Conservation (phyloP, 2,329 filamentous ascomycete genomes). For the Fusarium nematophilum region DNA sequence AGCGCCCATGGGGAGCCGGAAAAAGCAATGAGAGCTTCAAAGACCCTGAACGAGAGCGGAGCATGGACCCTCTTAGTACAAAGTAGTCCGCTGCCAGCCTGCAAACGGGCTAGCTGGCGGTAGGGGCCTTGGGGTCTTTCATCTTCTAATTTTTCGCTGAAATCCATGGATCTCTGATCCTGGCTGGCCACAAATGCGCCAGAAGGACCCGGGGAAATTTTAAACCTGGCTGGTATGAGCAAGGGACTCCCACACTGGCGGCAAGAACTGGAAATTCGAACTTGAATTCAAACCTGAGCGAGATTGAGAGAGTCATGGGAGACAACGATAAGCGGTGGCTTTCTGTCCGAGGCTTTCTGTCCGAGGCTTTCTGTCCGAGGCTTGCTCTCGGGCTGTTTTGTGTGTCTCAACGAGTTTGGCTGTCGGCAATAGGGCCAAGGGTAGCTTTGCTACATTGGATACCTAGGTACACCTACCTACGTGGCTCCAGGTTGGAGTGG, state of each 20-base stretch:
- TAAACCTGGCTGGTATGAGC: constrained; percentile 18
- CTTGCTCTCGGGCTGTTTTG: not conserved
- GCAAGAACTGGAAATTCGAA: not conserved
- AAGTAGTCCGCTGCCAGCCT: constrained; percentile 17
- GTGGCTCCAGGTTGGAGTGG: constrained; percentile 1
- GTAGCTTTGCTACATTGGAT: too few species aligned
- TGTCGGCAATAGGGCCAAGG: constrained; percentile 7
- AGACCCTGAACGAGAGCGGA: constrained; percentile 19
- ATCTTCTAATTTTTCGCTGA: constrained; percentile 8
- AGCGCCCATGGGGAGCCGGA: not conserved
- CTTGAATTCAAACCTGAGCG: not conserved
- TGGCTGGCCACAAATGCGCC: not conserved
- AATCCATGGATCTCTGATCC: constrained; percentile 7
- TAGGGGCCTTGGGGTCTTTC: constrained; percentile 2
- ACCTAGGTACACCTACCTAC: not conserved
- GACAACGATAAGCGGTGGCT: not conserved
- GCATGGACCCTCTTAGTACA: constrained; percentile 20
- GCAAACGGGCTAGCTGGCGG: constrained; percentile 17
- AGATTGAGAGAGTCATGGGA: constrained; percentile 7
- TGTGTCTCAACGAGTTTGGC: constrained; percentile 4
- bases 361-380: not conserved
- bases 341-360: not conserved
- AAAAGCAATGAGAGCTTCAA: constrained; percentile 25
- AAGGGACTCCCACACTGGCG: constrained; percentile 14
- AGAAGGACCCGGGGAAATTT: not conserved